These are phyloP conservation scores for Lepidium campestre DNA, from an alignment of 441 rosid species.

Conservation along the genomic window DNA sequence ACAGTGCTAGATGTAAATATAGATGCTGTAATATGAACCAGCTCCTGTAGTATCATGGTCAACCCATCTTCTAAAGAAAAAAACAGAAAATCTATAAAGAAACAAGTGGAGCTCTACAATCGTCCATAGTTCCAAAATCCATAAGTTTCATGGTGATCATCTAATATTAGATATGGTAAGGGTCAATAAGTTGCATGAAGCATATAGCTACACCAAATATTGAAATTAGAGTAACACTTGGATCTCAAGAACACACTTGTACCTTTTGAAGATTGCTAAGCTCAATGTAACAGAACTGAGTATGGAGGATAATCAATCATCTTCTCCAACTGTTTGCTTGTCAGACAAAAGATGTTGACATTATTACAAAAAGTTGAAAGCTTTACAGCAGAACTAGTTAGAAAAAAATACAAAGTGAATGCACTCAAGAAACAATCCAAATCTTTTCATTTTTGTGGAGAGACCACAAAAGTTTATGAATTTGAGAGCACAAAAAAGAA, in stretches of 20 bases:
- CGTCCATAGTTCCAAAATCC: neutral
- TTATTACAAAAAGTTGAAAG: slow-evolving; percentile 15
- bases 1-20: neutral
- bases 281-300: neutral
- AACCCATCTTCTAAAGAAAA: neutral
- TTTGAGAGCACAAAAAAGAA: slow-evolving; percentile 8
- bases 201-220: neutral
- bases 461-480: slow-evolving; percentile 23
- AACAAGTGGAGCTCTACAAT: neutral
- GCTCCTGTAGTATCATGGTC: neutral
- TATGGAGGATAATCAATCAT: neutral
- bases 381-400: slow-evolving; percentile 29
- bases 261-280: neutral
- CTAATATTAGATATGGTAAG: neutral
- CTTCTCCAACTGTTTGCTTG: slow-evolving; percentile 8
- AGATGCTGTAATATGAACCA: neutral
- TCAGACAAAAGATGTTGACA: slow-evolving; percentile 11
- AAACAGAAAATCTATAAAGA: neutral
- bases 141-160: neutral
- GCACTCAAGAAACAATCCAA: slow-evolving; percentile 28
- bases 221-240: neutral
- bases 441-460: neutral
- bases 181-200: slow-evolving; percentile 7
- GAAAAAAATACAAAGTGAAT: slow-evolving; percentile 24
- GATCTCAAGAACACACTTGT: neutral